A percentile compares a stretch with the other conserved stretches of the same genome.
phyloP scores from a whole-genome alignment of 2,329 filamentous ascomycete genomes.

The Pseudonectria foliicola region DNA sequence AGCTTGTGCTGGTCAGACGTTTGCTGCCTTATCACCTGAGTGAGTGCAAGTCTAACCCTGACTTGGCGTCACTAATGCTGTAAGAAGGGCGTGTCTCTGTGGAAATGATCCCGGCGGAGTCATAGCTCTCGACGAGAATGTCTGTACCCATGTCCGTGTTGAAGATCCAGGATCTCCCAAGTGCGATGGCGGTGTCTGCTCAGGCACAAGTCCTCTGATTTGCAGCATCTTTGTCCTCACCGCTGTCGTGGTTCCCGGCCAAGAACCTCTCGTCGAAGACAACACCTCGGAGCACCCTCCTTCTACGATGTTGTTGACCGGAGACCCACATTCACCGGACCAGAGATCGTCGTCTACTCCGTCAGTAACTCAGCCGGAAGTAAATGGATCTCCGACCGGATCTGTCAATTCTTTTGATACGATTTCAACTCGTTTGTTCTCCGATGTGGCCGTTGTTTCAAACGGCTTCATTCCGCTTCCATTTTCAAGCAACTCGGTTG shows the following conservation, averaged over 20 bases:
- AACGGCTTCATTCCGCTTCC: no score
- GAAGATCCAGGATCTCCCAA: constrained; percentile 22
- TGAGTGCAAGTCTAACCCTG: constrained; percentile 8
- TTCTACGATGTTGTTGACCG: not conserved
- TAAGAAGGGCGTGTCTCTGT: constrained; percentile 27
- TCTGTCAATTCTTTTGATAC: no score
- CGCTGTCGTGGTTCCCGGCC: constrained; percentile 4
- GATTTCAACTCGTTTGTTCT: no score
- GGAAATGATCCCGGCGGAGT: constrained; percentile 26
- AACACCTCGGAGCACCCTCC: constrained; percentile 1
- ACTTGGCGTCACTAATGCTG: constrained; percentile 3
- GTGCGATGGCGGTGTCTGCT: constrained; percentile 28
- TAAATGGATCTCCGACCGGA: no score
- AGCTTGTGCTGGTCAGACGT: constrained; percentile 13
- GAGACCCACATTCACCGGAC: no score
- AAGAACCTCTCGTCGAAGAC: constrained; percentile 6
- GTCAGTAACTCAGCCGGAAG: no score
- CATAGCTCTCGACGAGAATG: constrained; percentile 19
- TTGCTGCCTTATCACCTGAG: constrained; percentile 24
- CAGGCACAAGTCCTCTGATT: constrained; percentile 17
- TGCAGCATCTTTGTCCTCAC: constrained; percentile 27
- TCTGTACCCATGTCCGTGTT: constrained; percentile 26
- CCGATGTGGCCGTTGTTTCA: no score
- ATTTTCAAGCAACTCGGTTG: no score
- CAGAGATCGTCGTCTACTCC: no score